Percentiles rank a stretch among this genome's conserved stretches.
phyloP scores from a whole-genome alignment of 805 yeast genomes.

The Groenewaldozyma tartarivorans region DNA sequence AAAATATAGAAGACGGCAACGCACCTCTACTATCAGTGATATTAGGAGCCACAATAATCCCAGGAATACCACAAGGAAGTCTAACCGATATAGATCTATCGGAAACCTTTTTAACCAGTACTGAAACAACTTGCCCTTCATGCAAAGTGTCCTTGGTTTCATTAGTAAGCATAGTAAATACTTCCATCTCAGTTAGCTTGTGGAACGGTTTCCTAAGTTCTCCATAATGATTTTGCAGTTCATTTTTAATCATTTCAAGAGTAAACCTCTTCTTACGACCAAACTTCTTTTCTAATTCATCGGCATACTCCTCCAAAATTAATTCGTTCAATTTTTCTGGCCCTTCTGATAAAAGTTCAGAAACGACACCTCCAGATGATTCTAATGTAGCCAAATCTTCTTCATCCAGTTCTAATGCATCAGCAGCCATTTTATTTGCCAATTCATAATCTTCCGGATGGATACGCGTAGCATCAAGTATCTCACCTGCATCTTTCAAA shows the following conservation, averaged over 20 bases:
- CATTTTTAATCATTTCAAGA: slow-evolving; percentile 74
- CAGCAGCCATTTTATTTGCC: slow-evolving; percentile 96
- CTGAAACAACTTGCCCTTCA: slow-evolving; percentile 66
- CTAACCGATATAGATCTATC: slow-evolving; percentile 33
- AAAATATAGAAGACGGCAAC: slow-evolving; percentile 17
- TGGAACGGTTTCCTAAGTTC: slow-evolving; percentile 75
- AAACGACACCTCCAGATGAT: slow-evolving; percentile 73
- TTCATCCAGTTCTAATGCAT: slow-evolving; percentile 92
- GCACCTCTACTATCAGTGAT: slow-evolving; percentile 28
- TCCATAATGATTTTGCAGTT: slow-evolving; percentile 76
- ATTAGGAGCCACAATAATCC: slow-evolving; percentile 30
- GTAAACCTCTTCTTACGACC: slow-evolving; percentile 65
- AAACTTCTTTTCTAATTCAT: slow-evolving; percentile 60
- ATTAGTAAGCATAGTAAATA: slow-evolving; percentile 84
- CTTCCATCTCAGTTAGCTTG: slow-evolving; percentile 53
- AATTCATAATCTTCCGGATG: slow-evolving; percentile 97
- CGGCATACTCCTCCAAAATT: slow-evolving; percentile 84
- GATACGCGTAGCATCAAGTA: slow-evolving; percentile 87
- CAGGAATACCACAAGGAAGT: slow-evolving; percentile 57
- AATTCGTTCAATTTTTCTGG: slow-evolving; percentile 77
- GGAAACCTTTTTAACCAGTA: slow-evolving; percentile 54
- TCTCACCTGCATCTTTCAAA: slow-evolving; percentile 48
- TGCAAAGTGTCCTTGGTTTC: slow-evolving; percentile 64
- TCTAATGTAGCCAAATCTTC: slow-evolving; percentile 78
- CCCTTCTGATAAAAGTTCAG: slow-evolving; percentile 59